A percentile compares a stretch with the other conserved stretches of the same genome.
phyloP scores from a whole-genome alignment of 2,329 filamentous ascomycete genomes.

The Cercospora janseana region DNA sequence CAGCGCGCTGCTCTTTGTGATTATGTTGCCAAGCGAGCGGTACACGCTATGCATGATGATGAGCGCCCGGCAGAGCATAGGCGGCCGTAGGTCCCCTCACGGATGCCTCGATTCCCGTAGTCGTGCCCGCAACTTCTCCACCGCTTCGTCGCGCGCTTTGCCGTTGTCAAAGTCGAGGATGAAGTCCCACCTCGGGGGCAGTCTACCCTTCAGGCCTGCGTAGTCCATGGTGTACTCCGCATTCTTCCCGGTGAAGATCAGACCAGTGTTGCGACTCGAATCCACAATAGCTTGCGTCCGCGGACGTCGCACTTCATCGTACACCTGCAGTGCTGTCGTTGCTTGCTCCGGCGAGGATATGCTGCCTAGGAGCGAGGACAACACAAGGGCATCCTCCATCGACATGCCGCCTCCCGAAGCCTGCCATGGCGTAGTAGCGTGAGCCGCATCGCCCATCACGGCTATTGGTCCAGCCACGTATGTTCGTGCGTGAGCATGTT shows the following conservation, averaged over 20 bases:
- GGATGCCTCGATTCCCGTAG: background rate
- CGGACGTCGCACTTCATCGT: conserved; percentile 18
- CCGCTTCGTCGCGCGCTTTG: conserved; percentile 18
- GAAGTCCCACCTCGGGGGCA: conserved; percentile 21
- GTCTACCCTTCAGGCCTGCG: conserved; percentile 10
- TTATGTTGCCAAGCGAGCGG: no score
- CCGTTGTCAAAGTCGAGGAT: conserved; percentile 19
- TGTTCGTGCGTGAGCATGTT: conserved; percentile 58
- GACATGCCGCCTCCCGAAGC: conserved; percentile 63
- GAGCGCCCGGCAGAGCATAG: no score
- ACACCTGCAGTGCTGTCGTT: conserved; percentile 8
- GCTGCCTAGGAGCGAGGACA: conserved; percentile 56
- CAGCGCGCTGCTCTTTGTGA: background rate
- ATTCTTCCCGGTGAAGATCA: conserved; percentile 17
- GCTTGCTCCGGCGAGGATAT: conserved; percentile 46
- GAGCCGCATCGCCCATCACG: conserved; percentile 65
- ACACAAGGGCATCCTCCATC: conserved; percentile 63
- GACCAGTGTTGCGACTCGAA: conserved; percentile 19
- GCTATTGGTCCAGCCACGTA: conserved; percentile 58
- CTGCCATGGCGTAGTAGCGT: conserved; percentile 54
- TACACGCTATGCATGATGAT: no score
- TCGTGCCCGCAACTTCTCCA: conserved; percentile 10
- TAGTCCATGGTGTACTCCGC: conserved; percentile 12
- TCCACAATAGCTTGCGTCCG: conserved; percentile 19
- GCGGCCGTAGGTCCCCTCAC: no score